A percentile compares a stretch with the other conserved stretches of the same genome.
phyloP scores from a whole-genome alignment of 2,329 filamentous ascomycete genomes.

The Sporothrix globosa region DNA sequence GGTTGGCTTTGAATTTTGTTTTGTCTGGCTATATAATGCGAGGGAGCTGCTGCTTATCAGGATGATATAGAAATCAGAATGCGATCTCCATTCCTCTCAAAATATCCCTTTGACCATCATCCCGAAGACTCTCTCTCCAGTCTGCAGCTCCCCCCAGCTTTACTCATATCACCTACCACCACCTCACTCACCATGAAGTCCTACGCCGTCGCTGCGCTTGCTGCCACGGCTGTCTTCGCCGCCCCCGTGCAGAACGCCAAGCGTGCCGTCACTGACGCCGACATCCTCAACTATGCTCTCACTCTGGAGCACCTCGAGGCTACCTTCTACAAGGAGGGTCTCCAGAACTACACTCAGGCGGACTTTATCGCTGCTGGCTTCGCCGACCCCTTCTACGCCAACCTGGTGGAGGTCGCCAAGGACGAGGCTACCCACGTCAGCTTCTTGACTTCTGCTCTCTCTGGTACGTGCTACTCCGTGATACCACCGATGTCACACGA shows the following conservation, averaged over 20 bases:
- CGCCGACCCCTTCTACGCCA: conserved; percentile 12
- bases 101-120: conserved; percentile 14
- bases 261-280: conserved; percentile 12
- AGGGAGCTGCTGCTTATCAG: background rate
- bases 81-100: conserved; percentile 3
- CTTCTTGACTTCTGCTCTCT: conserved; percentile 14
- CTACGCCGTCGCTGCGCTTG: conserved; percentile 8
- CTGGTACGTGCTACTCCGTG: background rate
- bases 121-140: conserved; percentile 3
- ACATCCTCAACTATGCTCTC: conserved; percentile 16
- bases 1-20: background rate
- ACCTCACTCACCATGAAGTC: conserved; percentile 12
- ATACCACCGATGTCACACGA: conserved; percentile 4
- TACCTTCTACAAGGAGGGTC: conserved; percentile 10
- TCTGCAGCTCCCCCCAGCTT: background rate
- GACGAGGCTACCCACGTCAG: conserved; percentile 18
- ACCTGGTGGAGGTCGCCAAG: conserved; percentile 13
- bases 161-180: conserved; percentile 1
- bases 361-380: conserved; percentile 12
- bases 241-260: conserved; percentile 14
- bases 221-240: conserved; percentile 3
- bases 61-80: background rate
- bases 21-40: conserved; percentile 9
- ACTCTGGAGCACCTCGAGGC: conserved; percentile 17
- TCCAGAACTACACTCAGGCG: conserved; percentile 13